Conservation (phyloP, 352 stramenopile species). For the Phytopythium boreale region DNA sequence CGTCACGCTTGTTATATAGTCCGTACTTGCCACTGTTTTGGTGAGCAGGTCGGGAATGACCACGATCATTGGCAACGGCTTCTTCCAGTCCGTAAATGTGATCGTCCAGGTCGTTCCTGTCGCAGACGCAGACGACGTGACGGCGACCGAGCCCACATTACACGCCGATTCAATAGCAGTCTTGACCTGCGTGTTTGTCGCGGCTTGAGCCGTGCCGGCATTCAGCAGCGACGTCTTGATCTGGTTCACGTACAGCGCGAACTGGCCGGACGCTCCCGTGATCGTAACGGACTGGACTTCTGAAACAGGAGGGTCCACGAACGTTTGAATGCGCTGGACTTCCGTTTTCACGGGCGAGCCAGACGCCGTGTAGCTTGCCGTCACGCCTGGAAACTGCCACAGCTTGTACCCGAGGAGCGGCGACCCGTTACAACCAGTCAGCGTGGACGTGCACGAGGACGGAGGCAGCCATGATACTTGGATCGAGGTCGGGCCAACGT, state of each 20-base stretch:
- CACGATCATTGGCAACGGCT: conserved; percentile 43
- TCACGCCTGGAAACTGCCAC: conserved; percentile 89
- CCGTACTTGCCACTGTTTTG: conserved; percentile 38
- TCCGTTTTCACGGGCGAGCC: conserved; percentile 78
- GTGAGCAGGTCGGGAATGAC: conserved; percentile 57
- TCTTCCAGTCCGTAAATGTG: conserved; percentile 51
- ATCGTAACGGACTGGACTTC: conserved; percentile 82
- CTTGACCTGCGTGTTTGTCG: conserved; percentile 38
- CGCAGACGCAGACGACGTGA: conserved; percentile 30
- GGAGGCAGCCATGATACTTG: conserved; percentile 68
- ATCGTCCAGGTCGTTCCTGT: conserved; percentile 67
- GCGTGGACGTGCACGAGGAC: conserved; percentile 56
- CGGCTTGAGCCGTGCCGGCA: conserved; percentile 21
- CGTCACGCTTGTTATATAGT: conserved; percentile 50
- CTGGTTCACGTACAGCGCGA: conserved; percentile 69
- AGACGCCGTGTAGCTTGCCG: conserved; percentile 69
- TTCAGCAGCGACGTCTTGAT: conserved; percentile 48
- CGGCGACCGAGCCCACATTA: conserved; percentile 48
- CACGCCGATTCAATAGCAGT: conserved; percentile 45
- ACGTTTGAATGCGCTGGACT: conserved; percentile 89
- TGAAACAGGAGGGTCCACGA: conserved; percentile 41
- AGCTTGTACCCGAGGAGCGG: conserved; percentile 91
- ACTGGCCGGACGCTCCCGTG: conserved; percentile 55
- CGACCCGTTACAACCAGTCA: conserved; percentile 74
- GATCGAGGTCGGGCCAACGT: conserved; percentile 65